These are phyloP conservation scores for Schizothecium vesticola DNA, from an alignment of 495 filamentous ascomycete species.

Conservation along the genomic window DNA sequence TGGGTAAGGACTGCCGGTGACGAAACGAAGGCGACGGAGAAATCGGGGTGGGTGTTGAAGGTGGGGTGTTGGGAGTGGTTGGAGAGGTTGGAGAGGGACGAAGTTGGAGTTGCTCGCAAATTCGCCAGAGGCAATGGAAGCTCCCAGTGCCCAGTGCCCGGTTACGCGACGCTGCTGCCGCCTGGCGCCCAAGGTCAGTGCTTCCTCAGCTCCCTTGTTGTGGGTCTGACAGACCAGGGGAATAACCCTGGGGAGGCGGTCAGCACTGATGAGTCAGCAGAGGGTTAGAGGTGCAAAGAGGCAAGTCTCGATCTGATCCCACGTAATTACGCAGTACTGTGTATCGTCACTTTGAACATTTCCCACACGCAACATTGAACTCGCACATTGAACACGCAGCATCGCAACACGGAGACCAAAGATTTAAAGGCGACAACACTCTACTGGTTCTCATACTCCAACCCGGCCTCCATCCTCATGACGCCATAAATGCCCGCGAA, in stretches of 20 bases:
- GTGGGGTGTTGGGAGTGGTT: background rate
- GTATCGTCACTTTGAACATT: background rate
- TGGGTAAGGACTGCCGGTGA: background rate
- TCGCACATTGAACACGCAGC: background rate
- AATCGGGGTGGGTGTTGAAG: background rate
- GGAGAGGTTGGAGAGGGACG: slow-evolving; percentile 8
- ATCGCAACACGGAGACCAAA: background rate
- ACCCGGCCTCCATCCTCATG: slow-evolving; percentile 60
- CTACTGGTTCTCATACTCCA: slow-evolving; percentile 60
- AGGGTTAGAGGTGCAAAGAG: background rate
- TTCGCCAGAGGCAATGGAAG: slow-evolving; percentile 23
- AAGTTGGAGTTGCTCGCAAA: slow-evolving; percentile 24
- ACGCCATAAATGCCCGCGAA: slow-evolving; percentile 80
- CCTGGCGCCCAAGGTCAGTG: slow-evolving; percentile 29
- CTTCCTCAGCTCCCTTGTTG: slow-evolving; percentile 11
- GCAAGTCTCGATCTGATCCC: background rate
- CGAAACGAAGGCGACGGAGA: background rate
- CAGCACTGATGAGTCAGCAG: background rate
- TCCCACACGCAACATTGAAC: background rate
- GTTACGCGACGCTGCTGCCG: slow-evolving; percentile 42
- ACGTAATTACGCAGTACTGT: background rate
- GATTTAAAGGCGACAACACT: background rate
- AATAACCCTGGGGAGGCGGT: background rate
- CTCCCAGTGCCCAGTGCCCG: slow-evolving; percentile 16
- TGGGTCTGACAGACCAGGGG: background rate